Evolutionary conservation across 2,329 filamentous ascomycete genomes (phyloP), one percentile per base, ranked within the genome.

Genomic region (Cryphonectria nitschkei): DNA sequence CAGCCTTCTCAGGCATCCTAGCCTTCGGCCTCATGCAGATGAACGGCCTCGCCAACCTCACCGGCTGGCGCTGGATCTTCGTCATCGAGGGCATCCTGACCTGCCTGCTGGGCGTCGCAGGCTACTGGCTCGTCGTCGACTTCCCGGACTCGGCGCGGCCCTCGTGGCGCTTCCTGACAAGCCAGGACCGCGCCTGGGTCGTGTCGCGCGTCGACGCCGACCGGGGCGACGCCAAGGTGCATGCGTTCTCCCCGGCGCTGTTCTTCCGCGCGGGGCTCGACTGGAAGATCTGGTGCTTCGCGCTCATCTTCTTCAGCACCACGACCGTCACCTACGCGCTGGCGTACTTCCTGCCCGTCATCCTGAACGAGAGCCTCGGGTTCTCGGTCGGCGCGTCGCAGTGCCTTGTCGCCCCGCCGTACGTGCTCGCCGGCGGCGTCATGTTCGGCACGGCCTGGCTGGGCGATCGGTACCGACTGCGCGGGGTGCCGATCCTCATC

Each of bases 271-370:
- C 82, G 32, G 85, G 82, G 0, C 71, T 76, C 2, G 86, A 90
- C 80, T 84, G 81, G 82, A 88, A 87, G 78, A 82, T 91, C 70
- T 92, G 90, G 90, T 84, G 79, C 0, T 91, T 89, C 75, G 88
- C 85, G 68, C 75, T 89, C 74, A 84, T 90, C 75, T 88, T 87
- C 77, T 88, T 89, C 81, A 88, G 88, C 79, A 87, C 88, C 1
- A 94, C 92, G 0, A 92, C 92, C 14, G 87, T 93, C 66, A 86
- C 87, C 1, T 96, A 96, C 78, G 89, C 92, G 0, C 86, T 96
- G 11, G 91, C 92, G 2, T 95, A 92, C 79, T 95, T 95, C 77
- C 81, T 95, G 4, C 93, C 93, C 8, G 88, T 95, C 76, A 93
- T 96, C 75, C 87, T 97, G 19, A 80, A 83, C 65, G 75, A 75